These are phyloP conservation scores for Mrakiaceae sp. DNA, from an alignment of 1,284 basidiomycete species.

Conservation along the genomic window DNA sequence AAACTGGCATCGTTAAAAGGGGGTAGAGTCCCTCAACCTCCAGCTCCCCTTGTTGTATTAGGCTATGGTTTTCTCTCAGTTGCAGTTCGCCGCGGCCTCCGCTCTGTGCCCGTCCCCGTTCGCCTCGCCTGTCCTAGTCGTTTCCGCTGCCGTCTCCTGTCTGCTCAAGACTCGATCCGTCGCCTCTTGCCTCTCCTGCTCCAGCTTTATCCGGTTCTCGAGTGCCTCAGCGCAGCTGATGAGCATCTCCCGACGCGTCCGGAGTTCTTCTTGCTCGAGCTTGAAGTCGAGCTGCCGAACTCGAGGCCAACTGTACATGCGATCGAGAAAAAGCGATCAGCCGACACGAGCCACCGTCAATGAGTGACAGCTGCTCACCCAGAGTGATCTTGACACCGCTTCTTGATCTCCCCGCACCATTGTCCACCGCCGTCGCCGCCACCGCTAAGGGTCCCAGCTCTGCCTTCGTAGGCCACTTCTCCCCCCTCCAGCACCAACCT, in stretches of 20 bases:
- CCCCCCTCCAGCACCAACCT: constrained; percentile 38
- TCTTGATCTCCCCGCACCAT: constrained; percentile 58
- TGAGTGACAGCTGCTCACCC: constrained; percentile 42
- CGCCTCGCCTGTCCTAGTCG: no score
- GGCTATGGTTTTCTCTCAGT: no score
- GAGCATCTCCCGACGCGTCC: constrained; percentile 18
- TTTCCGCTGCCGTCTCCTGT: no score
- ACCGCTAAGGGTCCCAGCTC: constrained; percentile 36
- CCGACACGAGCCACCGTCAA: not conserved
- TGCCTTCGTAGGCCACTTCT: constrained; percentile 25
- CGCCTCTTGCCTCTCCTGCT: no score
- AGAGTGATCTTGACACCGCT: constrained; percentile 61
- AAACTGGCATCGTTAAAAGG: no score
- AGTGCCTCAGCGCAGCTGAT: no score
- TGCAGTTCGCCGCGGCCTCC: no score
- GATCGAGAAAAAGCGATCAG: constrained; percentile 1
- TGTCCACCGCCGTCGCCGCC: constrained; percentile 33
- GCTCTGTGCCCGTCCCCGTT: no score
- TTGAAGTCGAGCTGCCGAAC: constrained; percentile 56
- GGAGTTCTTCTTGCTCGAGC: constrained; percentile 46
- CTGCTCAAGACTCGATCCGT: no score
- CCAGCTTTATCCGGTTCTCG: no score
- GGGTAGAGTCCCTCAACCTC: no score
- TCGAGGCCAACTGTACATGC: constrained; percentile 51
- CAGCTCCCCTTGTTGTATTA: no score